phyloP scores from a whole-genome alignment of 805 yeast genomes.

The Metschnikowia santaceciliae region DNA sequence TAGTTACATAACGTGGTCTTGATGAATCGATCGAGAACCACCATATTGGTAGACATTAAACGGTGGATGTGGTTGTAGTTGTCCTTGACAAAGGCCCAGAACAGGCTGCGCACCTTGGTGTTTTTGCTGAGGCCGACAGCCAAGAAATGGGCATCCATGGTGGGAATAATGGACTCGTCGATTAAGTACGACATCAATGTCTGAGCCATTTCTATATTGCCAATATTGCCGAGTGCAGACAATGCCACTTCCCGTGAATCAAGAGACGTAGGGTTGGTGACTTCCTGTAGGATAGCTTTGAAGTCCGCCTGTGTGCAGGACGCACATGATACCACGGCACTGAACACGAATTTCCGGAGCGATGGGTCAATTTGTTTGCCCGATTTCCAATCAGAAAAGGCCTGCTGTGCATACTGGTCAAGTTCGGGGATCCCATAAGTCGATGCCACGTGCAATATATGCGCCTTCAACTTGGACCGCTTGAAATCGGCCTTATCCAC shows the following conservation, averaged over 20 bases:
- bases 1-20: conserved; percentile 37
- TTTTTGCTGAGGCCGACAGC: conserved; percentile 47
- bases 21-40: conserved; percentile 47
- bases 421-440: conserved; percentile 35
- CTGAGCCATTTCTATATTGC: conserved; percentile 31
- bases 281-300: conserved; percentile 43
- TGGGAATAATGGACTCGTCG: conserved; percentile 43
- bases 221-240: conserved; percentile 48
- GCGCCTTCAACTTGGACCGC: conserved; percentile 32
- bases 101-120: conserved; percentile 35
- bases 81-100: conserved; percentile 48
- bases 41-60: conserved; percentile 47
- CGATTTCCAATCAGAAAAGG: conserved; percentile 23
- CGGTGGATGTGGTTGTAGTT: conserved; percentile 45
- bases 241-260: conserved; percentile 59
- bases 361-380: conserved; percentile 39
- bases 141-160: conserved; percentile 58
- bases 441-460: conserved; percentile 41
- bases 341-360: conserved; percentile 40
- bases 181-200: conserved; percentile 38
- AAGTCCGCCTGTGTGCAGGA: conserved; percentile 31
- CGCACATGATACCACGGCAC: conserved; percentile 39
- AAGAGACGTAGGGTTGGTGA: conserved; percentile 46
- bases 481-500: conserved; percentile 24
- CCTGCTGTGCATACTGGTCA: conserved; percentile 30